These are phyloP conservation scores for Geranomyces variabilis DNA, from an alignment of 192 early-diverging fungal species.

Conservation along the genomic window DNA sequence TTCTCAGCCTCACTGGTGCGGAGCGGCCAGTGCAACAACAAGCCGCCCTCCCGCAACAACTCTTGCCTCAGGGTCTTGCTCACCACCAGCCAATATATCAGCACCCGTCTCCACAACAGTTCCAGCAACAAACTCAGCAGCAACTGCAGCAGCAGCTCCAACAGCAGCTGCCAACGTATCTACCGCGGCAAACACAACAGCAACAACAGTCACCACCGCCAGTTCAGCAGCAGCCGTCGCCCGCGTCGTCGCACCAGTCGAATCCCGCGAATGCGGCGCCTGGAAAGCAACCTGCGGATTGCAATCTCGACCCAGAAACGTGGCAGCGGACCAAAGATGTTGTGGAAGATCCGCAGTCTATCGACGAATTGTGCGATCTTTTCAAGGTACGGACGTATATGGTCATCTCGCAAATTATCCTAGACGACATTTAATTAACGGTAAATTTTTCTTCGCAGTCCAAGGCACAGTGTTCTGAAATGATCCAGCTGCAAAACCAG, in stretches of 20 bases:
- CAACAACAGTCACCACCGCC: no score
- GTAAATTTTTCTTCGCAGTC: slow-evolving; percentile 10
- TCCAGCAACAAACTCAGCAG: not conserved
- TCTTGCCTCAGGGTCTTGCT: no score
- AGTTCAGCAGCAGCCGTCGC: not conserved
- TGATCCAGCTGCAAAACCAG: slow-evolving; percentile 36
- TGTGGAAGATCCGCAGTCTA: slow-evolving; percentile 29
- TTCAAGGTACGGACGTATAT: slow-evolving; percentile 38
- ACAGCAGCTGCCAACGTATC: slow-evolving; percentile 1
- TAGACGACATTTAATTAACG: not conserved
- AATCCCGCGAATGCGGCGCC: not conserved
- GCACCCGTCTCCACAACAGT: slow-evolving; percentile 3
- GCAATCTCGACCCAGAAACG: not conserved
- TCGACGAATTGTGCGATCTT: slow-evolving; percentile 47
- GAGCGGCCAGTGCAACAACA: slow-evolving; percentile 18
- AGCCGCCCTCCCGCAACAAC: slow-evolving; percentile 11
- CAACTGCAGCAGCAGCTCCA: not conserved
- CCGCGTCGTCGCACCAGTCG: not conserved
- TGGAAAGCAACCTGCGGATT: not conserved
- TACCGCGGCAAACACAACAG: no score
- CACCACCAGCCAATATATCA: not conserved
- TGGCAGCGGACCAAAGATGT: slow-evolving; percentile 18
- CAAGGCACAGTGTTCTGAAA: slow-evolving; percentile 45
- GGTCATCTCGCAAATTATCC: not conserved
- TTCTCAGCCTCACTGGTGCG: slow-evolving; percentile 17